phyloP scores from a whole-genome alignment of 768 basidiomycete species.

The Calocybe indica region DNA sequence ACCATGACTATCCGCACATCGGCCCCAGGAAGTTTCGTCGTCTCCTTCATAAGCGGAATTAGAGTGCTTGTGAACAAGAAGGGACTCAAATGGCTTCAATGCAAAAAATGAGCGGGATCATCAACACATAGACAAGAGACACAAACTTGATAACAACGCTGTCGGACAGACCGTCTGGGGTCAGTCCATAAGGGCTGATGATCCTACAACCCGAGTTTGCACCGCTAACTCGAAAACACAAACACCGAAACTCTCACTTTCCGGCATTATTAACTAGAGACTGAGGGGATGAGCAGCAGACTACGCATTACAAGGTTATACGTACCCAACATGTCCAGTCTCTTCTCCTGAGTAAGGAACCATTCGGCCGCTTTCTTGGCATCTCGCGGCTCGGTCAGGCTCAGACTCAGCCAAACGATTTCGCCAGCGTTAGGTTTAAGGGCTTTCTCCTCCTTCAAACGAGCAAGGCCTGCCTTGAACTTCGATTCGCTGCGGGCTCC shows the following conservation, averaged over 20 bases:
- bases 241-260: not conserved
- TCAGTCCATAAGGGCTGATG: not conserved
- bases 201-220: not conserved
- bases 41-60: slow-evolving; percentile 39
- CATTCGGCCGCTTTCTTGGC: slow-evolving; percentile 4
- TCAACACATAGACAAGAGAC: not conserved
- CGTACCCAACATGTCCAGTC: slow-evolving; percentile 5
- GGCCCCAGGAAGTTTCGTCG: slow-evolving; percentile 30
- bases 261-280: slow-evolving; percentile 8
- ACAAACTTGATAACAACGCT: not conserved
- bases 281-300: not conserved
- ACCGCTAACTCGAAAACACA: not conserved
- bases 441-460: not conserved
- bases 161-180: not conserved
- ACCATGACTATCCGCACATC: slow-evolving; percentile 54
- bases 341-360: not conserved
- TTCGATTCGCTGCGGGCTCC: slow-evolving; percentile 15
- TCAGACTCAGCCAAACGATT: not conserved
- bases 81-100: slow-evolving; percentile 37
- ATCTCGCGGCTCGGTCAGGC: slow-evolving; percentile 4
- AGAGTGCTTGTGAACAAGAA: slow-evolving; percentile 42
- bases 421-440: slow-evolving; percentile 1
- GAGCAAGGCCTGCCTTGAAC: not conserved
- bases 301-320: not conserved
- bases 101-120: not conserved